Percentiles rank a stretch among this genome's conserved stretches.
These are phyloP conservation scores for Ophiostoma sp. DNA, from an alignment of 2,329 filamentous ascomycete genomes.

Conservation along the genomic window DNA sequence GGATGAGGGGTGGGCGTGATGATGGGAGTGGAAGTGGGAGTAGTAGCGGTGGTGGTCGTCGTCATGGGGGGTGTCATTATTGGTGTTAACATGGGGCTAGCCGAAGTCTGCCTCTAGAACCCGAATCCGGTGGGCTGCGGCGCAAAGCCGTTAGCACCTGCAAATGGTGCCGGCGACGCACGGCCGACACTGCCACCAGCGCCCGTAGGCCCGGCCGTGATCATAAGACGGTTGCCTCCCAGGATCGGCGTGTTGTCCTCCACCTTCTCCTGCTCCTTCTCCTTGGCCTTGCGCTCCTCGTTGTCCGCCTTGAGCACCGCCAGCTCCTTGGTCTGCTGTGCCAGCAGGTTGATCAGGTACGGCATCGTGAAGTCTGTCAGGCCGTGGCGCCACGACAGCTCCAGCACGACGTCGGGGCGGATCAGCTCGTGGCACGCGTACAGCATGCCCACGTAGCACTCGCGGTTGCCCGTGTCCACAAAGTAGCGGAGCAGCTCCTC, in stretches of 20 bases:
- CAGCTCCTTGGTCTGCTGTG: constrained; percentile 85
- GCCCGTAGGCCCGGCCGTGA: constrained; percentile 79
- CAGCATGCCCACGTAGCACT: constrained; percentile 99
- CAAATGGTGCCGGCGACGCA: constrained; percentile 67
- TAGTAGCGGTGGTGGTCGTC: neutral
- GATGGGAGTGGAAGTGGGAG: neutral
- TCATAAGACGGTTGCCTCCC: constrained; percentile 85
- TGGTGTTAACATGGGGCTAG: constrained; percentile 24
- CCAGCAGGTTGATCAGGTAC: constrained; percentile 98
- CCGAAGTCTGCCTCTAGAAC: constrained; percentile 47
- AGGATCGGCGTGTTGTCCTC: constrained; percentile 94
- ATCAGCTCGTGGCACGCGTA: constrained; percentile 98
- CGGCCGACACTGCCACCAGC: constrained; percentile 40
- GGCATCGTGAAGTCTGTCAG: constrained; percentile 98
- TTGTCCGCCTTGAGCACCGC: constrained; percentile 89
- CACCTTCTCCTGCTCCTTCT: constrained; percentile 64
- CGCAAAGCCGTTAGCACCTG: constrained; percentile 82
- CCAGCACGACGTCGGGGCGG: constrained; percentile 86
- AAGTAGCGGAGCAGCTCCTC: constrained; percentile 97
- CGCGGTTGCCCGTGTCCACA: constrained; percentile 96
- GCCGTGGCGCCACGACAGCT: constrained; percentile 94
- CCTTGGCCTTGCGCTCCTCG: constrained; percentile 56
- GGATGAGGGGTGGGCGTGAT: neutral
- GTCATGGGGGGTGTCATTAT: constrained; percentile 17
- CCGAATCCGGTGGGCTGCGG: constrained; percentile 83